phyloP scores from a whole-genome alignment of 768 basidiomycete species.

The Trametes coccinea region DNA sequence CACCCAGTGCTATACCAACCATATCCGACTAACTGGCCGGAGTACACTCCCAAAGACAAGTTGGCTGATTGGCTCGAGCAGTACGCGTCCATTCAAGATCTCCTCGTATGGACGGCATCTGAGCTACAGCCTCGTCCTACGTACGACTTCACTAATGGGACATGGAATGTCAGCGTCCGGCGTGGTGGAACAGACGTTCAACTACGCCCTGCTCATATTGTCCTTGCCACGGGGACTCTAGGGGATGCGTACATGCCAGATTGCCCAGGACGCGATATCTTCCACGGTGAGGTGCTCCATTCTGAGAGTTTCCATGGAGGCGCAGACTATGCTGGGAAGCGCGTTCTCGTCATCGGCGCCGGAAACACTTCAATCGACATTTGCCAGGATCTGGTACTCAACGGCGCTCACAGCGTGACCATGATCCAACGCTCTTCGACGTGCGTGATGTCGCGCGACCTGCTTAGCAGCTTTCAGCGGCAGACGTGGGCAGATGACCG shows the following conservation, averaged over 20 bases:
- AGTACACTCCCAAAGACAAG: conserved; percentile 43
- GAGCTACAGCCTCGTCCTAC: conserved; percentile 33
- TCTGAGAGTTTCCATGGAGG: conserved; percentile 35
- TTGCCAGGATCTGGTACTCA: conserved; percentile 38
- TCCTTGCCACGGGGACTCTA: conserved; percentile 40
- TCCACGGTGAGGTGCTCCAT: conserved; percentile 37
- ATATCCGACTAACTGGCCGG: conserved; percentile 42
- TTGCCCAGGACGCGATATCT: conserved; percentile 29
- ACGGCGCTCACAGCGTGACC: conserved; percentile 38
- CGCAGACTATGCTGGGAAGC: conserved; percentile 34
- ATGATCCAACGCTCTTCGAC: conserved; percentile 47
- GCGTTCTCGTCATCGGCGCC: conserved; percentile 43
- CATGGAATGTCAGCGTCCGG: conserved; percentile 39
- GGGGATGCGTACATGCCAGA: conserved; percentile 38
- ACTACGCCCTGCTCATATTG: conserved; percentile 41
- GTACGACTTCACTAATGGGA: conserved; percentile 35
- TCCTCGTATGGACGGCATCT: conserved; percentile 45
- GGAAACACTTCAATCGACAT: conserved; percentile 44
- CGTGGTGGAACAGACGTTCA: conserved; percentile 32
- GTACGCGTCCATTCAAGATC: conserved; percentile 42
- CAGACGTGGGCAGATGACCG: conserved; percentile 23
- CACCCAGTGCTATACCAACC: conserved; percentile 41
- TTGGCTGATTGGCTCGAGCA: conserved; percentile 47
- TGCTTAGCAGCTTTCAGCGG: neutral
- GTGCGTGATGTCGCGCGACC: conserved; percentile 31